phyloP scores from a whole-genome alignment of 2,329 filamentous ascomycete species.

The Diplodia scrobiculata region DNA sequence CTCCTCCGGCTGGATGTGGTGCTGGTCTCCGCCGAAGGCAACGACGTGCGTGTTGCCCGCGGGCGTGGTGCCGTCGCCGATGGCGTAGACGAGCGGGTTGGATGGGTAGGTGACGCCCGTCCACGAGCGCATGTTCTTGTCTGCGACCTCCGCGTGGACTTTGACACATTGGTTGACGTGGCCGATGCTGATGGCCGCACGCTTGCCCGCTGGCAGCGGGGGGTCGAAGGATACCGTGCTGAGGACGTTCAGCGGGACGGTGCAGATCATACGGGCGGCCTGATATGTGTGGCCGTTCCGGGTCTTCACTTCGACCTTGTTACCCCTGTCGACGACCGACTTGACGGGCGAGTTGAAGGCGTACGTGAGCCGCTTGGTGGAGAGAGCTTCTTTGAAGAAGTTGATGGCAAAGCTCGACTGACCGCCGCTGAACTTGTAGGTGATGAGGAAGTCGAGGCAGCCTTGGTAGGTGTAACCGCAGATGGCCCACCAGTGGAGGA shows the following conservation, averaged over 20 bases:
- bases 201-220: slow-evolving; percentile 43
- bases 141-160: slow-evolving; percentile 51
- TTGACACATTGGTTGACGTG: slow-evolving; percentile 54
- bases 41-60: slow-evolving; percentile 55
- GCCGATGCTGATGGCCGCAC: slow-evolving; percentile 43
- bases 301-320: slow-evolving; percentile 42
- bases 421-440: slow-evolving; percentile 37
- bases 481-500: slow-evolving; percentile 55
- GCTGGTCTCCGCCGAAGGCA: slow-evolving; percentile 49
- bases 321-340: slow-evolving; percentile 37
- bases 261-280: slow-evolving; percentile 44
- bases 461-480: slow-evolving; percentile 47
- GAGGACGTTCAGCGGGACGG: slow-evolving; percentile 52
- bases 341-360: slow-evolving; percentile 47
- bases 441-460: slow-evolving; percentile 18
- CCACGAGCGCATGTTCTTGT: slow-evolving; percentile 49
- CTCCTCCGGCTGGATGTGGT: slow-evolving; percentile 52
- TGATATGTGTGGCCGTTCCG: slow-evolving; percentile 37
- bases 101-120: slow-evolving; percentile 49
- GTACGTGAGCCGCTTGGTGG: slow-evolving; percentile 47
- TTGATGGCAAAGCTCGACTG: slow-evolving; percentile 52
- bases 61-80: slow-evolving; percentile 47
- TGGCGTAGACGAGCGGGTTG: slow-evolving; percentile 49
- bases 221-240: slow-evolving; percentile 48
- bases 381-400: slow-evolving; percentile 51